Conservation (phyloP, 1,284 basidiomycete species). For the Rhodotorula glutinis region DNA sequence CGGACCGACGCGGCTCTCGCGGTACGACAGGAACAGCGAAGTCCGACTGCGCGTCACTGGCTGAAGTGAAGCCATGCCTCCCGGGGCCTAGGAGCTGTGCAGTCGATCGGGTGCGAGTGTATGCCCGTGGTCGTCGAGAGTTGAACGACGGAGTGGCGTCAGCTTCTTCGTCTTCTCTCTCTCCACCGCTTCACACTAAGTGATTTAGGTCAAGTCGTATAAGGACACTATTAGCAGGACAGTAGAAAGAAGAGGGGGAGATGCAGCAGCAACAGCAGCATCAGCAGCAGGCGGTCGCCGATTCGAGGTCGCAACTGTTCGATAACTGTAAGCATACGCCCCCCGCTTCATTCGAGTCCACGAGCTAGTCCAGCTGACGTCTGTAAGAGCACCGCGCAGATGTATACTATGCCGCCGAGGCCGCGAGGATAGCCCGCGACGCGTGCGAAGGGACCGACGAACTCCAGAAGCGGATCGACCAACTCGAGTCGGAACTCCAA, state of each 20-base stretch:
- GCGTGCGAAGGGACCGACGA: background rate
- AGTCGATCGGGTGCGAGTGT: no score
- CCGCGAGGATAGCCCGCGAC: slow-evolving; percentile 19
- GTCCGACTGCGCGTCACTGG: slow-evolving; percentile 76
- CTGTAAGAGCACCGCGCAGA: no score
- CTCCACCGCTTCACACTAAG: background rate
- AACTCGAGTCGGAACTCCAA: slow-evolving; percentile 18
- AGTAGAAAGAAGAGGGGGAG: no score
- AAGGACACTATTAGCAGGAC: no score
- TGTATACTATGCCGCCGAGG: slow-evolving; percentile 19
- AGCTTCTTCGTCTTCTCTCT: background rate
- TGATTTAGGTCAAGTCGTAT: background rate
- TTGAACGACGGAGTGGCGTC: no score
- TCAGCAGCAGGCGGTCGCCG: no score
- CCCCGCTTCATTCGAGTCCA: no score
- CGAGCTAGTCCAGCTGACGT: no score
- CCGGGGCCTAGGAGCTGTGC: background rate
- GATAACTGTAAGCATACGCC: background rate
- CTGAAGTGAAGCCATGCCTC: background rate
- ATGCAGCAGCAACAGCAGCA: background rate
- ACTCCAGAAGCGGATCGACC: background rate
- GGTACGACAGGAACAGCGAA: slow-evolving; percentile 88
- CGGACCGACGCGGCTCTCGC: slow-evolving; percentile 65
- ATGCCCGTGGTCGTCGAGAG: no score
- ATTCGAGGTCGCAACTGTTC: background rate